Evolutionary conservation across 2,329 filamentous ascomycete species (phyloP).

Genomic region (Emergomyces pasteurianus): DNA sequence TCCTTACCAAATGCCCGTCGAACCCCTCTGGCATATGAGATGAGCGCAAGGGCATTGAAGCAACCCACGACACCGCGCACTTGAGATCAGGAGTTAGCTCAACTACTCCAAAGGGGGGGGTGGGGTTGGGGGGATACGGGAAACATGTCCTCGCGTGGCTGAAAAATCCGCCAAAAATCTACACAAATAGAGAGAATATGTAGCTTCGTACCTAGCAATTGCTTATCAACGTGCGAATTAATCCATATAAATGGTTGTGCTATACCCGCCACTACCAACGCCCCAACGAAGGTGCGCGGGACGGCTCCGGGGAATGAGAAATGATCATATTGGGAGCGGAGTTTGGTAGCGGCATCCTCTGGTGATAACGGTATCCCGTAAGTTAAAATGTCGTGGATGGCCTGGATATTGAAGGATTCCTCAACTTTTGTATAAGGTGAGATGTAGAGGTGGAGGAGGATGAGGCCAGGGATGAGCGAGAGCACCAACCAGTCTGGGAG

Average conservation of each 20-base stretch:
- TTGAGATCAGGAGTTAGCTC: constrained; percentile 17
- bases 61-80: constrained; percentile 68
- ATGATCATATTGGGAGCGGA: constrained; percentile 69
- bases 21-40: constrained; percentile 54
- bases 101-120: neutral
- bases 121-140: neutral
- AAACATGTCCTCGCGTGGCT: neutral
- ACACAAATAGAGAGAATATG: neutral
- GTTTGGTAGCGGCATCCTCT: constrained; percentile 38
- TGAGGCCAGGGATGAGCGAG: constrained; percentile 49
- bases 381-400: constrained; percentile 73
- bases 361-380: constrained; percentile 67
- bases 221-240: constrained; percentile 45
- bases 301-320: constrained; percentile 82
- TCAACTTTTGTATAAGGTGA: constrained; percentile 95
- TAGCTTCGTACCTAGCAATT: constrained; percentile 40
- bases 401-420: constrained; percentile 96
- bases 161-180: neutral
- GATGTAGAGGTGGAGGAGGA: constrained; percentile 57
- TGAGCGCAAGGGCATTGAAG: constrained; percentile 58
- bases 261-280: constrained; percentile 62
- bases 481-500: constrained; percentile 33
- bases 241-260: constrained; percentile 53
- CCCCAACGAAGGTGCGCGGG: constrained; percentile 78
- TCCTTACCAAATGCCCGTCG: constrained; percentile 54